phyloP scores from a whole-genome alignment of 306 rosid genomes.

The Luffa acutangula region DNA sequence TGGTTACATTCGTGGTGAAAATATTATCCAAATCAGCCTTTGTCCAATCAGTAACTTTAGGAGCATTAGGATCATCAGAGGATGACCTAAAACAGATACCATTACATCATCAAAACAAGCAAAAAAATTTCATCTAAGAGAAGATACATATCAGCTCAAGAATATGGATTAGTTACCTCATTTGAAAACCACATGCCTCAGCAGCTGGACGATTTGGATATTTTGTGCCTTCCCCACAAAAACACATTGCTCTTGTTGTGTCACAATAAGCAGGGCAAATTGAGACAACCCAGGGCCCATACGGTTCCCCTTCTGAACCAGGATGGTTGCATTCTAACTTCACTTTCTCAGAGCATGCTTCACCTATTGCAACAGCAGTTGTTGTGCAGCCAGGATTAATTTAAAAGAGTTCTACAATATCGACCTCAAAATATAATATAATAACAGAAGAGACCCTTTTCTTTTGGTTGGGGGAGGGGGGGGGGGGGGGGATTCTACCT shows the following conservation, averaged over 20 bases:
- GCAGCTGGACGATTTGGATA: constrained; percentile 92
- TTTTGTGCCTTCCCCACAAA: constrained; percentile 94
- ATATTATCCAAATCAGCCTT: constrained; percentile 57
- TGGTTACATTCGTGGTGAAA: constrained; percentile 63
- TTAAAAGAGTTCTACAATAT: not conserved
- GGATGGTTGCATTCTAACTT: constrained; percentile 63
- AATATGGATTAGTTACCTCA: constrained; percentile 37
- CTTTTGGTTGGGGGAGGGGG: not conserved
- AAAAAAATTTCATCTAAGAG: constrained; percentile 6
- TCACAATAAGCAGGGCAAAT: constrained; percentile 86
- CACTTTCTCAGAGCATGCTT: constrained; percentile 57
- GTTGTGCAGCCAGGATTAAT: not conserved
- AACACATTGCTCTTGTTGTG: constrained; percentile 91
- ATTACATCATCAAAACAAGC: constrained; percentile 10
- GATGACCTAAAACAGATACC: constrained; percentile 43
- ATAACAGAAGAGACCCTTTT: not conserved
- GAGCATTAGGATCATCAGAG: constrained; percentile 52
- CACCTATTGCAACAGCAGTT: constrained; percentile 42
- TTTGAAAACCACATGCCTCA: constrained; percentile 84
- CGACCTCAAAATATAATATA: not conserved
- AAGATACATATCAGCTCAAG: constrained; percentile 12
- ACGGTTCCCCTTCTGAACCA: constrained; percentile 41
- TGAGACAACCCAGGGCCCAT: constrained; percentile 89
- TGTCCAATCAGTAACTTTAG: constrained; percentile 54
- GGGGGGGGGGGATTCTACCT: too few species aligned